Conservation (phyloP, 208 protist genomes). For the Wallacemonas sp. region DNA sequence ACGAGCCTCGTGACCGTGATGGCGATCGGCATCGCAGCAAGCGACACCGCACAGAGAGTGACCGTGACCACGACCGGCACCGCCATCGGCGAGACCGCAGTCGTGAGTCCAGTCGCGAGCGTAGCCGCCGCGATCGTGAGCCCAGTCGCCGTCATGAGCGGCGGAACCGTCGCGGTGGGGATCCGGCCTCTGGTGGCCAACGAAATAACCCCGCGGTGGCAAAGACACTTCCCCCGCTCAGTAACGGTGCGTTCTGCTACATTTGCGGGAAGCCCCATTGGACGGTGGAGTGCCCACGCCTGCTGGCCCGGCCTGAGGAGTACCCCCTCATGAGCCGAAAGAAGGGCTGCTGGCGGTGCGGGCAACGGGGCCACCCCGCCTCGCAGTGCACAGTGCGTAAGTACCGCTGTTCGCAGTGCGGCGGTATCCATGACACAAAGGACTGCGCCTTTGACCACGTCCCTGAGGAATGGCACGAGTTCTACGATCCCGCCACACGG, state of each 20-base stretch:
- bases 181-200: not conserved
- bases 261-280: conserved; percentile 82
- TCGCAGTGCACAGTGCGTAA: conserved; percentile 56
- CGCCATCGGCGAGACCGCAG: conserved; percentile 8
- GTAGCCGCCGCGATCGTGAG: not conserved
- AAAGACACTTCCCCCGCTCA: conserved; percentile 15
- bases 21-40: conserved; percentile 4
- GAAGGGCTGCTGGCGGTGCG: conserved; percentile 76
- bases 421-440: conserved; percentile 76
- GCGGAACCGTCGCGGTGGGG: not conserved
- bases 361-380: conserved; percentile 65
- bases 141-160: not conserved
- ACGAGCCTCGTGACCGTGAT: conserved; percentile 1
- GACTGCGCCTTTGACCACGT: conserved; percentile 79
- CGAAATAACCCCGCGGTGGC: not conserved
- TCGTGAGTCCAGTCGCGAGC: conserved; percentile 5
- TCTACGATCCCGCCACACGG: conserved; percentile 46
- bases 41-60: not conserved
- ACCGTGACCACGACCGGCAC: not conserved
- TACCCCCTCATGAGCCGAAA: conserved; percentile 58
- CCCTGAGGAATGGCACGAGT: conserved; percentile 86
- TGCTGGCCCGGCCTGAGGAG: conserved; percentile 38
- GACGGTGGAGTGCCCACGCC: conserved; percentile 67
- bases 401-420: conserved; percentile 76
- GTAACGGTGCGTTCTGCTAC: conserved; percentile 44